phyloP scores from a whole-genome alignment of 495 filamentous ascomycete species.

The Cetradonia linearis region DNA sequence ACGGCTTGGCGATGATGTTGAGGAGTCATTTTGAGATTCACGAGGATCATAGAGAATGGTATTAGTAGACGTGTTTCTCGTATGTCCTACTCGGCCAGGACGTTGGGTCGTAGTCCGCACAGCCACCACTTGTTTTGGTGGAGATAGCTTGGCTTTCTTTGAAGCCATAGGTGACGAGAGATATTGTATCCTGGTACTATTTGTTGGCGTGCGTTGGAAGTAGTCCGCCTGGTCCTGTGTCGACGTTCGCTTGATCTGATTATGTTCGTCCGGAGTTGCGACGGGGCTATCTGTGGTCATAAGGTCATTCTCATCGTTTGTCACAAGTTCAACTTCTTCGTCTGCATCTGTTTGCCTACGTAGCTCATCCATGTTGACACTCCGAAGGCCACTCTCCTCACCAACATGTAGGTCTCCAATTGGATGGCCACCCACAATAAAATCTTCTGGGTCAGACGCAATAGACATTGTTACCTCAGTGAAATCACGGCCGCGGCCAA shows the following conservation, averaged over 20 bases:
- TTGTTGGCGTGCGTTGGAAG: constrained; percentile 30
- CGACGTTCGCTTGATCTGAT: constrained; percentile 20
- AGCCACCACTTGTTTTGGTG: constrained; percentile 9
- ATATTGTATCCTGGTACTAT: constrained; percentile 29
- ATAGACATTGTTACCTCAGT: constrained; percentile 43
- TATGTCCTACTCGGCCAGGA: constrained; percentile 36
- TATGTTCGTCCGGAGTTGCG: constrained; percentile 31
- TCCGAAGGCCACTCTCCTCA: constrained; percentile 16
- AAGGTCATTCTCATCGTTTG: constrained; percentile 56
- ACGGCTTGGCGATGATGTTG: constrained; percentile 28
- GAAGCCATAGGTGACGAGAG: constrained; percentile 17
- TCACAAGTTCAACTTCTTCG: constrained; percentile 84
- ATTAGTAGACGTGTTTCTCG: constrained; percentile 61
- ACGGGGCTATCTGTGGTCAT: constrained; percentile 26
- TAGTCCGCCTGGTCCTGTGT: constrained; percentile 32
- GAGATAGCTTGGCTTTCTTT: constrained; percentile 22
- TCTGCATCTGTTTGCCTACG: constrained; percentile 64
- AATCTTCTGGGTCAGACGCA: constrained; percentile 50
- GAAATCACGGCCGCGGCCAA: constrained; percentile 37
- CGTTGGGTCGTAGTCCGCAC: constrained; percentile 24
- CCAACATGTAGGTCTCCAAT: background rate
- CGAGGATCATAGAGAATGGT: constrained; percentile 65
- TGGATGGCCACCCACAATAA: constrained; percentile 19
- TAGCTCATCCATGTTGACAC: constrained; percentile 22
- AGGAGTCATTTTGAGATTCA: constrained; percentile 25